A percentile compares a stretch with the other conserved stretches of the same genome.
These are phyloP conservation scores for Deinandra increscens DNA, from an alignment of 129 eudicot species.

Conservation along the genomic window DNA sequence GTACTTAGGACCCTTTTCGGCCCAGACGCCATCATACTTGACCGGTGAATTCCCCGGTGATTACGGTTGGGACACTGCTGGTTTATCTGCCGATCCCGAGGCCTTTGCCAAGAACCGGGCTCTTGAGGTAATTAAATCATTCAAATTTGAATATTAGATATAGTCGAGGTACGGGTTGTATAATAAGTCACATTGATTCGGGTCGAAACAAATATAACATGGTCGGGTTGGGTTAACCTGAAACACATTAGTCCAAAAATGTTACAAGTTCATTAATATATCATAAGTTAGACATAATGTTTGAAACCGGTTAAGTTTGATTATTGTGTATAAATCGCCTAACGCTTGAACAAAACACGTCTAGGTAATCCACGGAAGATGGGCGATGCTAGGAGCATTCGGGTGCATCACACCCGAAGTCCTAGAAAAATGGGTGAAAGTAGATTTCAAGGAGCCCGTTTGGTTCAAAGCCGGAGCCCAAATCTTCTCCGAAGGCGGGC, in stretches of 20 bases:
- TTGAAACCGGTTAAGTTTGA: neutral
- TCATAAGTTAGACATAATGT: neutral
- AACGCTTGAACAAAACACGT: neutral
- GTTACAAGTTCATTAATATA: too few relatives aligned
- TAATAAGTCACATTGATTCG: too few relatives aligned
- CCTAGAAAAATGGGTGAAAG: slow-evolving; percentile 40
- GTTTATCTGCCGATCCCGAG: slow-evolving; percentile 43
- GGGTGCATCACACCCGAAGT: slow-evolving; percentile 44
- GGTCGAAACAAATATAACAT: too few relatives aligned
- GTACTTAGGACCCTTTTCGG: slow-evolving; percentile 47
- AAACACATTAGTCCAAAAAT: too few relatives aligned
- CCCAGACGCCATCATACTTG: slow-evolving; percentile 45
- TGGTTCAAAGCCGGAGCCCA: slow-evolving; percentile 51
- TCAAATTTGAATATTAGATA: too few relatives aligned
- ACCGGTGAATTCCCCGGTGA: slow-evolving; percentile 43
- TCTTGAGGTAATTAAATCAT: slow-evolving; percentile 29
- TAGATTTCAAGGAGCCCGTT: slow-evolving; percentile 45
- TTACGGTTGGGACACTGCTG: slow-evolving; percentile 44
- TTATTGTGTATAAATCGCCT: neutral
- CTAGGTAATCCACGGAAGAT: slow-evolving; percentile 39
- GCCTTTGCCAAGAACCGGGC: slow-evolving; percentile 45
- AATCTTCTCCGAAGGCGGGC: slow-evolving; percentile 45
- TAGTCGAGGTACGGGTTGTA: too few relatives aligned
- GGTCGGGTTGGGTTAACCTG: too few relatives aligned
- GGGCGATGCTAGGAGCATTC: slow-evolving; percentile 44